Conservation (phyloP, 805 yeast genomes). For the Lipomyces orientalis region DNA sequence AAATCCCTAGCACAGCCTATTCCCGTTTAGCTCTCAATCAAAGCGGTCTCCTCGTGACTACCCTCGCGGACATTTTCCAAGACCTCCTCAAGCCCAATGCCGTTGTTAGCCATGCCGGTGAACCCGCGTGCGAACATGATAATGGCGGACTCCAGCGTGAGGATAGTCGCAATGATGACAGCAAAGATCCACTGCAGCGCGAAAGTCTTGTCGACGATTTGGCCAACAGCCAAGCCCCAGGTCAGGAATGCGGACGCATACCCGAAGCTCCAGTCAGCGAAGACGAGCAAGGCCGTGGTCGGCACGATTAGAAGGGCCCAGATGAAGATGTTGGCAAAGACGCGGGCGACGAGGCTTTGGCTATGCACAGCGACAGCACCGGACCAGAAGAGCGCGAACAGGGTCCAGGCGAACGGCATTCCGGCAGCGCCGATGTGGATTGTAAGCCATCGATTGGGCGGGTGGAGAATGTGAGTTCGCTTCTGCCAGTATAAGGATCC, state of each 20-base stretch:
- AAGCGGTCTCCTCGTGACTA: conserved; percentile 13
- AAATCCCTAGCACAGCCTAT: not conserved
- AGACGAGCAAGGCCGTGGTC: conserved; percentile 58
- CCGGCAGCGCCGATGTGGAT: conserved; percentile 72
- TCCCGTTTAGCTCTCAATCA: not conserved
- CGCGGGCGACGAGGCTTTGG: conserved; percentile 60
- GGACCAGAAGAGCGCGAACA: conserved; percentile 80
- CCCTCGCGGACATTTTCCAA: conserved; percentile 17
- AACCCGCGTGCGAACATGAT: conserved; percentile 43
- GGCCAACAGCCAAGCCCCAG: conserved; percentile 73
- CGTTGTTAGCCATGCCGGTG: conserved; percentile 6
- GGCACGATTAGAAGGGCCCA: conserved; percentile 81
- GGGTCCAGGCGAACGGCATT: conserved; percentile 74
- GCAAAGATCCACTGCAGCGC: conserved; percentile 91
- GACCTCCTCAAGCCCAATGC: conserved; percentile 10
- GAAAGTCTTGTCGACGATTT: conserved; percentile 67
- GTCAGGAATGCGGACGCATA: conserved; percentile 61
- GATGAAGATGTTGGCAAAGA: conserved; percentile 72
- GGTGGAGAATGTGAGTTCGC: conserved; percentile 62
- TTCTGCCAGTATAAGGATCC: conserved; percentile 56
- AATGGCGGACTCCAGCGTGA: conserved; percentile 58
- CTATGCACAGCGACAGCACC: conserved; percentile 78
- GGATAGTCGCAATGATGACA: conserved; percentile 63
- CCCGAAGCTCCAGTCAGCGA: conserved; percentile 75
- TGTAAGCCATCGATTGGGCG: conserved; percentile 56